These are phyloP conservation scores for Wickerhamiella nectarea DNA, from an alignment of 805 yeast genomes.

Conservation along the genomic window DNA sequence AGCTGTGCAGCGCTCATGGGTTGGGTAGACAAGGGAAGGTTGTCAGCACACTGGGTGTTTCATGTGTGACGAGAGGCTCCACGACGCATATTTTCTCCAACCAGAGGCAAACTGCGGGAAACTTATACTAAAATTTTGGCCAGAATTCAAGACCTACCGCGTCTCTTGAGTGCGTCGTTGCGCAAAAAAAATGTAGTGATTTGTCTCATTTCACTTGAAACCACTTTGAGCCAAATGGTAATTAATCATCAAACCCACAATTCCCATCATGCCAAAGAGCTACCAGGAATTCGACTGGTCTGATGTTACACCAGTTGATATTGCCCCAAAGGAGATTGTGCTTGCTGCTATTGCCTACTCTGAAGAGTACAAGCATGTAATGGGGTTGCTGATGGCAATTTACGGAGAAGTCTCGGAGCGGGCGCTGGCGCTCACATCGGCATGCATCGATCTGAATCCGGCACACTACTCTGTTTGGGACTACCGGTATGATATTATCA, in stretches of 20 bases:
- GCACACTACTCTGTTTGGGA: conserved; percentile 89
- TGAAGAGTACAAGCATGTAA: conserved; percentile 49
- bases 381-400: conserved; percentile 50
- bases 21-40: background rate
- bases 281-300: conserved; percentile 23
- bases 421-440: conserved; percentile 51
- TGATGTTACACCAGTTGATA: conserved; percentile 25
- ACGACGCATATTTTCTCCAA: background rate
- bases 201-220: background rate
- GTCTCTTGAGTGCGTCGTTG: no score
- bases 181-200: no score
- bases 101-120: no score
- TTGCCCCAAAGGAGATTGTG: conserved; percentile 20
- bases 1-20: background rate
- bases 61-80: no score
- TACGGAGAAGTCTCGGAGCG: conserved; percentile 58
- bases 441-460: conserved; percentile 54
- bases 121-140: no score
- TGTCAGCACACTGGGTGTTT: background rate
- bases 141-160: no score
- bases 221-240: background rate
- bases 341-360: conserved; percentile 40
- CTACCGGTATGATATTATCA: conserved; percentile 25
- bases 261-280: conserved; percentile 1
- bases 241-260: background rate